Base-by-base conservation (phyloP, 2,329 filamentous ascomycete genomes). In the Penicillium sp. region DNA sequence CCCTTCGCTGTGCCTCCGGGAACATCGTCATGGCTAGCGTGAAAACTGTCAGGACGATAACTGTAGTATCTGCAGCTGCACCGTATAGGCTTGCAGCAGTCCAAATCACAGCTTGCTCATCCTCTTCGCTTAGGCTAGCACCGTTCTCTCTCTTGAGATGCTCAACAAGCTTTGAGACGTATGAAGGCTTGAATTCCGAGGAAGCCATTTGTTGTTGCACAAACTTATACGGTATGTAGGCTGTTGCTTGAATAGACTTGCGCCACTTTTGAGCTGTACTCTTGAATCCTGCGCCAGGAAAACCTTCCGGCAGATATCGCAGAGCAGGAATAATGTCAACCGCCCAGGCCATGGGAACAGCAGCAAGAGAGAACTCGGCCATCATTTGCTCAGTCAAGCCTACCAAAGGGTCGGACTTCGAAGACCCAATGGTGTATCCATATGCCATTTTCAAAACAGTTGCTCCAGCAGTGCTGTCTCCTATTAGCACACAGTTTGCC, bases 281-380 rank as follows among this genome's bases (percentile, higher is more conserved):
- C 24, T 26, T 26, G 24, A 26, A 26, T 26, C 24, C 24, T 26
- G 24, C 24, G 24, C 24, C 39, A 11, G 26, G 26, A 19, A 33
- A 33, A n/a, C n/a, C 13, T 21, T 33, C 14, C 26, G 35, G 31
- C 4, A 67, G 68, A 55, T 2, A 58, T 42, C 37, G 37, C 13
- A 42, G 37, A 9, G 37, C 35, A 2, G 80, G 80, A 1, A 83
- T 57, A 0, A 77, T 65, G 52, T 83, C 79, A 1, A 82, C 79
- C 4, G 73, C 55, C 75, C 74, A 82, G 5, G 63, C 70, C 10
- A 78, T 78, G 1, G 80, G 76, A 0, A 76, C 68, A 1, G 65
- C 68, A 1, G 78, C 75, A n/a, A 73, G 64, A 0, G 74, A 70
- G 54, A 82, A 80, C 6, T 77, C 60, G 2, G 65, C 65, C 68